A percentile compares a stretch with the other conserved stretches of the same genome.
These are phyloP conservation scores for Phtheirospermum japonicum DNA, from an alignment of 257 asterid species.

Conservation along the genomic window DNA sequence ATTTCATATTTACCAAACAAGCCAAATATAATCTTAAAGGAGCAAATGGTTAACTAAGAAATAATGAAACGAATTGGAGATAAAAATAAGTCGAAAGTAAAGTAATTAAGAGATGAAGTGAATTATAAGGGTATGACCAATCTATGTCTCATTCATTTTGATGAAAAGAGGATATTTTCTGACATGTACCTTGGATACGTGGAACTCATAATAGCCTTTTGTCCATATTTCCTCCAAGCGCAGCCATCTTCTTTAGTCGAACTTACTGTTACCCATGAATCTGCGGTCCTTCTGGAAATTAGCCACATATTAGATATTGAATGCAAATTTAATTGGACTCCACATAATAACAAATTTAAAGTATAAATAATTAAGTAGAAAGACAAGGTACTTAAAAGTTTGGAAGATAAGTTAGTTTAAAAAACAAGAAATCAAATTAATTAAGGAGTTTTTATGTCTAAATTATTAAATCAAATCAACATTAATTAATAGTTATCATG, in stretches of 20 bases:
- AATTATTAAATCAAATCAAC: not conserved
- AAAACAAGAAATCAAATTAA: too few relatives aligned
- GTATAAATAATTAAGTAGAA: too few relatives aligned
- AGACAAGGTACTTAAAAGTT: not conserved
- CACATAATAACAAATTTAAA: not conserved
- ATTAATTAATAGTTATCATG: too few relatives aligned
- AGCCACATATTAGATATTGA: not conserved
- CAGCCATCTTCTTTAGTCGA: constrained; percentile 48
- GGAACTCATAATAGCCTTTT: constrained; percentile 53
- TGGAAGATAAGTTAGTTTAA: too few relatives aligned
- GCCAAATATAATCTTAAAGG: too few relatives aligned
- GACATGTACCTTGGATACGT: constrained; percentile 54
- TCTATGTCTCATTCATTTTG: not conserved
- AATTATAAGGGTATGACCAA: too few relatives aligned
- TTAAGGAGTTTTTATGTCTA: not conserved
- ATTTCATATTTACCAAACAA: too few relatives aligned
- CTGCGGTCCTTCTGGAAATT: constrained; percentile 41
- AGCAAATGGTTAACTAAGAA: too few relatives aligned
- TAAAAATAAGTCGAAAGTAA: too few relatives aligned
- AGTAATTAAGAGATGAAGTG: too few relatives aligned
- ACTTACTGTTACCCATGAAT: constrained; percentile 34
- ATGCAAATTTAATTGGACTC: not conserved
- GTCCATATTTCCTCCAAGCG: constrained; percentile 92
- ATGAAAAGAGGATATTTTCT: too few relatives aligned
- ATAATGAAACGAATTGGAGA: too few relatives aligned